Conservation (phyloP, 2,329 filamentous ascomycete species). For the Passalora sequoiae region DNA sequence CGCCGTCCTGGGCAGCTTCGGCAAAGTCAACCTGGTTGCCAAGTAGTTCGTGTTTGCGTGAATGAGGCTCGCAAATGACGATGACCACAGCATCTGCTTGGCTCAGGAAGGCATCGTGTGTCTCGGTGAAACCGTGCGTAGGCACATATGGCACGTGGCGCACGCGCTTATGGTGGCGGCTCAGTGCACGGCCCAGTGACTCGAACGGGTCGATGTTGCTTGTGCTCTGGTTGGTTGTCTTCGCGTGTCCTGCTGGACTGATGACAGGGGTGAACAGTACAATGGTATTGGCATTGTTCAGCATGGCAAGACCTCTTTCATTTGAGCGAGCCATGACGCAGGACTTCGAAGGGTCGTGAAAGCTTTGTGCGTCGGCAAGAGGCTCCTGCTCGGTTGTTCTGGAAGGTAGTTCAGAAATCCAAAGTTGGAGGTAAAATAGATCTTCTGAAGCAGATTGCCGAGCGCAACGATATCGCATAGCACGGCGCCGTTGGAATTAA, state of each 20-base stretch:
- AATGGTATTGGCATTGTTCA: constrained; percentile 38
- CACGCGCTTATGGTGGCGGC: constrained; percentile 55
- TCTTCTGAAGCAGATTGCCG: no score
- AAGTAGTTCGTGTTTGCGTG: constrained; percentile 25
- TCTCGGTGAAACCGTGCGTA: constrained; percentile 57
- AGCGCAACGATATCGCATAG: neutral
- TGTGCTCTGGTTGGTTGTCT: constrained; percentile 42
- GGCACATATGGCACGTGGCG: constrained; percentile 68
- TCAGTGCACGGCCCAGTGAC: constrained; percentile 60
- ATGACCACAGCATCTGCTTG: constrained; percentile 57
- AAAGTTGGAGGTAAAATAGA: neutral
- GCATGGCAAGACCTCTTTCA: constrained; percentile 10
- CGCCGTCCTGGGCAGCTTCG: constrained; percentile 13
- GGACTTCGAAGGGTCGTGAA: neutral
- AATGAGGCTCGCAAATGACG: constrained; percentile 49
- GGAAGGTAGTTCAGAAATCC: neutral
- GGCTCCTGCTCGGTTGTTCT: no score
- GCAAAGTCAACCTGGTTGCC: constrained; percentile 24
- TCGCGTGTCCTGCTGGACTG: constrained; percentile 14
- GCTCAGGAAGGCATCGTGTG: constrained; percentile 59
- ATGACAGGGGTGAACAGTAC: constrained; percentile 44
- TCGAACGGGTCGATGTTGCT: constrained; percentile 64
- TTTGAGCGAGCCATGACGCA: constrained; percentile 19
- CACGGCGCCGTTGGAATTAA: constrained; percentile 2
- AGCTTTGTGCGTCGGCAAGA: no score